Conservation (phyloP, 108 stramenopile genomes). For the Cyclotella cryptica region DNA sequence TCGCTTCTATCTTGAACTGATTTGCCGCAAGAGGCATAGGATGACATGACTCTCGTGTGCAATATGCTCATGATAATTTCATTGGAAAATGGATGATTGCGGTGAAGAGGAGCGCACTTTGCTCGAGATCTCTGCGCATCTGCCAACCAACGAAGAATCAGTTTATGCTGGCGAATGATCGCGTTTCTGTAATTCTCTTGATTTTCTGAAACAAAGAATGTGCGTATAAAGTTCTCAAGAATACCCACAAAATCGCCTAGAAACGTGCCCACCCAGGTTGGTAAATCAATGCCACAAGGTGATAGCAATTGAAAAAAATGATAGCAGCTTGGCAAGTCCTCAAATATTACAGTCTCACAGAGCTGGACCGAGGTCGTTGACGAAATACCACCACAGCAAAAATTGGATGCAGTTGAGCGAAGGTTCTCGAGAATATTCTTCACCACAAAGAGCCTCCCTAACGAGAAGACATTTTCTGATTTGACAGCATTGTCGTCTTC, state of each 20-base stretch:
- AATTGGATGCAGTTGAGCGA: neutral
- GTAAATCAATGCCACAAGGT: slow-evolving; percentile 7
- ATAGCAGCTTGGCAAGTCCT: slow-evolving; percentile 33
- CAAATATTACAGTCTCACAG: slow-evolving; percentile 28
- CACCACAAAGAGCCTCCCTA: slow-evolving; percentile 34
- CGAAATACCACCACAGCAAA: neutral
- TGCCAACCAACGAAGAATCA: slow-evolving; percentile 36
- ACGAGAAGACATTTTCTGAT: slow-evolving; percentile 9
- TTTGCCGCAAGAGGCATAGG: slow-evolving; percentile 5
- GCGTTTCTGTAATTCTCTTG: slow-evolving; percentile 1
- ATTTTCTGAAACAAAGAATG: slow-evolving; percentile 5
- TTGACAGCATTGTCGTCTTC: neutral
- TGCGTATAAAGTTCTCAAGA: slow-evolving; percentile 24
- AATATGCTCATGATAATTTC: slow-evolving; percentile 36
- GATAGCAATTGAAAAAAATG: slow-evolving; percentile 13
- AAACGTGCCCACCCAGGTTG: slow-evolving; percentile 17
- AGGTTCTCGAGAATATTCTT: slow-evolving; percentile 29
- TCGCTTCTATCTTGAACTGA: slow-evolving; percentile 25
- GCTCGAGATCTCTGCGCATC: neutral
- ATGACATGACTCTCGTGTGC: slow-evolving; percentile 31
- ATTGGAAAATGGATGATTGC: slow-evolving; percentile 43
- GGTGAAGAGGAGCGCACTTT: neutral
- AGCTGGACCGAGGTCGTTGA: slow-evolving; percentile 15
- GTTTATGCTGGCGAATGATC: slow-evolving; percentile 41
- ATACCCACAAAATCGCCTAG: slow-evolving; percentile 19